Base-by-base conservation (phyloP, 129 eudicot species). In the Glebionis coronaria region DNA sequence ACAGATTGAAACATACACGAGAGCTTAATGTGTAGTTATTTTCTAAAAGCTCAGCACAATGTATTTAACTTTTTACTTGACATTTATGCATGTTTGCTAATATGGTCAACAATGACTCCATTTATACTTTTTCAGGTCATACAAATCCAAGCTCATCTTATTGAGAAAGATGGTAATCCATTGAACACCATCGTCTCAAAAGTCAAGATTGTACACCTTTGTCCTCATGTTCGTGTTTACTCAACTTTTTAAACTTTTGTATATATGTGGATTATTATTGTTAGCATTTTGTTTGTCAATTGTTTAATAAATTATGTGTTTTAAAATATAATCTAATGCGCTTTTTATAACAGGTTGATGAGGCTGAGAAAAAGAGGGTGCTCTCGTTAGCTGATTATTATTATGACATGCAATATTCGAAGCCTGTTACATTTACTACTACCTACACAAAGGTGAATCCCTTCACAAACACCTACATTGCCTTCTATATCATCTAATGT, bases 371-470 rank as follows among this genome's bases (percentile, higher is more conserved):
- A 76, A 65, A 79, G 50, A 60, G 68, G 61, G 16, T 62, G 45
- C 70, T 75, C 10, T 15, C 59, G 20, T 57, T 63, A 5, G 52
- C 21, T 67, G 86, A 84, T 59, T 49, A 71, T 38, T 81, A 81
- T 68, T 84, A 76, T 58, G 86, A 84, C 50, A 84, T 84, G 90
- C 72, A 64, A 50, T 84, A 84, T 42, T 78, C 81, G 4, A 64
- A 67, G 75, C 84, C 80, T 10, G 83, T 71, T 50, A 77, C 83
- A 31, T 84, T 84, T 61, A 71, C 82, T 15, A 78, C 78, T n/a
- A n/a, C 29, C 46, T 84, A 40, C 27, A 53, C 56, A 61, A 61
- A 80, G 85, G 90, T 83, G 14, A 29, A 23, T 54, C 56, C 38
- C 0, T 70, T 56, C 12, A 4, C 40, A n/a, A 49, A 3, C 18